Evolutionary conservation across 2,329 filamentous ascomycete genomes (phyloP), one percentile per base, ranked within the genome.

Genomic region (Neofusicoccum parvum): DNA sequence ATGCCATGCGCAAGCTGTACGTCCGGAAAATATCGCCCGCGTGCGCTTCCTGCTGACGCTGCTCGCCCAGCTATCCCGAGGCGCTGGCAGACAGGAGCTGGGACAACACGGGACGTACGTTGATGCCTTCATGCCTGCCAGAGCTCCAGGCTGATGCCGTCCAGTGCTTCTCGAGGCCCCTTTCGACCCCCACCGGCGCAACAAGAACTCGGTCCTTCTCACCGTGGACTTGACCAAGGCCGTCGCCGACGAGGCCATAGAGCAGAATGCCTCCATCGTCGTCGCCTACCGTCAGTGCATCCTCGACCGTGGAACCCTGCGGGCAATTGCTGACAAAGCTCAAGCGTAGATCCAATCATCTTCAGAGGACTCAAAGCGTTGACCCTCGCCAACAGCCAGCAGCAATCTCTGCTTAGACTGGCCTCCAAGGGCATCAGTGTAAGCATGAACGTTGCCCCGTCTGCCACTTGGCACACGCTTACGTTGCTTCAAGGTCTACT

Each of bases 291-390:
- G 92, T 96, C 80, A 72, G 84, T 76, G 37, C 36, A 15, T 9
- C 32, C 32, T 20, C 68, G 49, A 10, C 41, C 10, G 17, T n/a
- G 9, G 50, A 20, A 27, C n/a, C 37, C 48, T 60, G 20, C n/a
- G 48, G 34, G 6, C 20, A 53, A 51, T 23, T 6, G 20, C 67
- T 76, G 71, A 76, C 68, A 67, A 49, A 67, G 68, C 65, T 64
- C 70, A 75, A 75, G 70, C 63, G 67, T 71, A 96, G 92, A 99
- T 79, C 95, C 95, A 23, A 95, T 98, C 76, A 98, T 99, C 75
- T 99, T 99, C 83, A 88, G 91, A 56, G 91, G 91, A 62, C 85
- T 99, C 70, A 99, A 97, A 80, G 90, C 92, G 69, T 82, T 99
- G 74, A 96, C 92, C 39, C 86, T 93, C 54, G 85, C 85, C 68